Evolutionary conservation across 2,329 filamentous ascomycete species (phyloP).

Genomic region (Paraphaeosphaeria sporulosa): DNA sequence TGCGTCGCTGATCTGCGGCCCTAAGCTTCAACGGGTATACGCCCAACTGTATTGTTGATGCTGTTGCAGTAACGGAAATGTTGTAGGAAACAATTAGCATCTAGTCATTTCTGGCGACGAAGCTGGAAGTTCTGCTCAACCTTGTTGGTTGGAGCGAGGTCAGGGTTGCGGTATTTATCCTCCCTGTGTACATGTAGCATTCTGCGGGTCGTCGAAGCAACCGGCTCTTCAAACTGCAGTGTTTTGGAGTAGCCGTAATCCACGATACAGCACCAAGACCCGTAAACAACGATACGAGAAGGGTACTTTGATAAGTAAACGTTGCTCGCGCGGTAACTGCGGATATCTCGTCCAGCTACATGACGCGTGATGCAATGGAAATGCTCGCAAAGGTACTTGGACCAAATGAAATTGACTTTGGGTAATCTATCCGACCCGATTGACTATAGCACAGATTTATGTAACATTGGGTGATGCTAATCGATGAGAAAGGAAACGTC

Average conservation of each 20-base stretch:
- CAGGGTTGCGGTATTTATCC: too few relatives aligned
- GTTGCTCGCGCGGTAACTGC: too few relatives aligned
- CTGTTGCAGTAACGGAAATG: background rate
- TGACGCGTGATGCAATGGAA: background rate
- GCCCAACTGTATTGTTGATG: background rate
- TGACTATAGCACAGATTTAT: slow-evolving; percentile 53
- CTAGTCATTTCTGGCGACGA: too few relatives aligned
- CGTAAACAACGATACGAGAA: too few relatives aligned
- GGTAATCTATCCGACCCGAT: slow-evolving; percentile 44
- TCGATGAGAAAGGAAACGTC: slow-evolving; percentile 37
- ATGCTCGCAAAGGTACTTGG: slow-evolving; percentile 5
- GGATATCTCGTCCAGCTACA: background rate
- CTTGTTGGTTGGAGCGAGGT: too few relatives aligned
- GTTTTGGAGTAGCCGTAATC: too few relatives aligned
- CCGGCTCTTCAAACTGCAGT: too few relatives aligned
- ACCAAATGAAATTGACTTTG: slow-evolving; percentile 23
- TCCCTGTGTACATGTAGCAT: too few relatives aligned
- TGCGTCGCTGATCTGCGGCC: background rate
- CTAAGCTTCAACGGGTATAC: slow-evolving; percentile 5
- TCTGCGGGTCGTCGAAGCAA: too few relatives aligned
- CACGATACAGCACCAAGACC: too few relatives aligned
- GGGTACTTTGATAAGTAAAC: too few relatives aligned
- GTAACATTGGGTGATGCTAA: slow-evolving; percentile 40
- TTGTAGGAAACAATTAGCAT: background rate
- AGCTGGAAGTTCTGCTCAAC: too few relatives aligned